Conservation (phyloP, 2,329 filamentous ascomycete species). For the Colletotrichum sp. region DNA sequence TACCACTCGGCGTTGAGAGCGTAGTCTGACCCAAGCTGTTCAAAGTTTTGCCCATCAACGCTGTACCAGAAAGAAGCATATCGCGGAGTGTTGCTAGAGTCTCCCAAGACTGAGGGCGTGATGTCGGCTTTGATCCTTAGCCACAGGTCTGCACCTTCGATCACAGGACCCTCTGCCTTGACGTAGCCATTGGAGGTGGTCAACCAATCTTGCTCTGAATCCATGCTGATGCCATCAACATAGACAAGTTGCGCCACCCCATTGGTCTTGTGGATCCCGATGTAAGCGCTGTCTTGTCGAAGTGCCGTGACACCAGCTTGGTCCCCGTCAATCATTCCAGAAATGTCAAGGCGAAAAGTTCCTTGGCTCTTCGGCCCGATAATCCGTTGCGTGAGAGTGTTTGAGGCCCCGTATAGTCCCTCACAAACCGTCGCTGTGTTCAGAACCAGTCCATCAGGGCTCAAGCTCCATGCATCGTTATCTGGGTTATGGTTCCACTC, state of each 20-base stretch:
- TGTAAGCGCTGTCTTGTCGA: neutral
- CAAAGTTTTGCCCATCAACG: conserved; percentile 43
- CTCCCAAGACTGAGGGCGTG: conserved; percentile 14
- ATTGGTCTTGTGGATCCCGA: neutral
- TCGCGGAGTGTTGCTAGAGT: neutral
- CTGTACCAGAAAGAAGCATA: conserved; percentile 40
- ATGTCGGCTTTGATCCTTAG: conserved; percentile 26
- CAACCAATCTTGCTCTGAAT: neutral
- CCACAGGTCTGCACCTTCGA: conserved; percentile 7
- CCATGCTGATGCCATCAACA: neutral
- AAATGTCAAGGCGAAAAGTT: neutral
- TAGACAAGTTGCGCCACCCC: neutral
- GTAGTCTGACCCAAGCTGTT: conserved; percentile 36
- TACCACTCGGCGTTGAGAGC: conserved; percentile 43
- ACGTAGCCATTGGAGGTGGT: neutral
- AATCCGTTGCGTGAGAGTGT: conserved; percentile 31
- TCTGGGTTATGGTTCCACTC: conserved; percentile 69
- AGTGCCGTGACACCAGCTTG: neutral
- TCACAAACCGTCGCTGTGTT: conserved; percentile 53
- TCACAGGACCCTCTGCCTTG: neutral
- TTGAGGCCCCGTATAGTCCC: conserved; percentile 48
- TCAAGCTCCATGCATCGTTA: conserved; percentile 31
- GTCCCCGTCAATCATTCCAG: neutral
- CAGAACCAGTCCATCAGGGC: conserved; percentile 39
- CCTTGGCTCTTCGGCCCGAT: neutral